Conservation (phyloP, 192 early-diverging fungal genomes). For the Coemansia sp. region DNA sequence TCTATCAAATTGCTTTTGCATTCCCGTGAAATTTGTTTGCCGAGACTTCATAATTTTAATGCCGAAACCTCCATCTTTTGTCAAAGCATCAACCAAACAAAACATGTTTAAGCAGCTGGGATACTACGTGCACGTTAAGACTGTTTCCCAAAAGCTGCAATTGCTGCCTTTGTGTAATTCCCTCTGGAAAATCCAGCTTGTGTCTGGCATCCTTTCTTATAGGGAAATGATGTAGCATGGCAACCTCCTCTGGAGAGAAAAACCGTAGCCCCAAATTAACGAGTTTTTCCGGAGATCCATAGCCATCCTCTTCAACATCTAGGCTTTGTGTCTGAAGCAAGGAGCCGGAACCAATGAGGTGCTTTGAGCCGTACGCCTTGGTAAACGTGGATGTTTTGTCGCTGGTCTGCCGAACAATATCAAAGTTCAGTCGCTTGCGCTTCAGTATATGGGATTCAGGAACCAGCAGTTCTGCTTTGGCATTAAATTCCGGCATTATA, state of each 20-base stretch:
- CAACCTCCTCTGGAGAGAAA: conserved; percentile 78
- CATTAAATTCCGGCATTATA: conserved; percentile 14
- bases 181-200: conserved; percentile 21
- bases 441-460: conserved; percentile 30
- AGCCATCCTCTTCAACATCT: conserved; percentile 65
- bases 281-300: conserved; percentile 62
- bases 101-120: conserved; percentile 27
- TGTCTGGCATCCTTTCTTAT: conserved; percentile 1
- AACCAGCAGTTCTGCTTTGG: conserved; percentile 11
- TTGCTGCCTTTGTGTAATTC: conserved; percentile 26
- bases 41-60: too few relatives aligned
- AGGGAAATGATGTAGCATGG: conserved; percentile 81
- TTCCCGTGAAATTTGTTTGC: too few relatives aligned
- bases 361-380: conserved; percentile 81
- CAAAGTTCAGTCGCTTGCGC: conserved; percentile 30
- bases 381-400: conserved; percentile 55
- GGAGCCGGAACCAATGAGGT: conserved; percentile 74
- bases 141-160: conserved; percentile 48
- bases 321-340: conserved; percentile 72
- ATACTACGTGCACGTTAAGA: conserved; percentile 43
- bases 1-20: too few relatives aligned
- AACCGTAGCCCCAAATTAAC: conserved; percentile 73
- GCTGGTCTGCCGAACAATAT: conserved; percentile 31
- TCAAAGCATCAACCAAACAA: conserved; percentile 14
- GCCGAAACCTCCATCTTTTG: too few relatives aligned